phyloP scores from a whole-genome alignment of 2,329 filamentous ascomycete species.

The Fusarium tjaetaba region DNA sequence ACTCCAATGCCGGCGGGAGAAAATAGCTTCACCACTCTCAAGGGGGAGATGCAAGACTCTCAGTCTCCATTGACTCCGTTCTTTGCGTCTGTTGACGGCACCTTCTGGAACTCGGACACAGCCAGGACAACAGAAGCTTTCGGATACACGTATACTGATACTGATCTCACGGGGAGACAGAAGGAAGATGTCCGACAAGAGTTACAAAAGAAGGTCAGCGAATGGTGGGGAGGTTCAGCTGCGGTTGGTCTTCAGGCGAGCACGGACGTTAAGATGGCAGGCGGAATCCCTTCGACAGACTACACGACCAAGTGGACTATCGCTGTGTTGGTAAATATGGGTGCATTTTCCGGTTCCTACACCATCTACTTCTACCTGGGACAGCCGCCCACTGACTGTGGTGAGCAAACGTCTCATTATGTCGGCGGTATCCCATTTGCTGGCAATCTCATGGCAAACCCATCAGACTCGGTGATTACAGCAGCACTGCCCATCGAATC shows the following conservation, averaged over 20 bases:
- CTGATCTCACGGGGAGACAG: conserved; percentile 42
- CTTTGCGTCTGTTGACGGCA: conserved; percentile 63
- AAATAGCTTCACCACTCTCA: conserved; percentile 68
- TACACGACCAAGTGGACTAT: conserved; percentile 73
- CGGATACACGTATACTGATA: conserved; percentile 80
- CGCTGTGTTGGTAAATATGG: conserved; percentile 26
- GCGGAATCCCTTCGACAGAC: conserved; percentile 40
- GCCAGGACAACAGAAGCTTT: conserved; percentile 69
- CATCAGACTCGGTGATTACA: background rate
- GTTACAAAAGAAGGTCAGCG: conserved; percentile 62
- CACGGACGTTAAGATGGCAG: background rate
- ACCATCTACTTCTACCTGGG: background rate
- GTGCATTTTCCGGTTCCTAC: background rate
- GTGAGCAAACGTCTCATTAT: background rate
- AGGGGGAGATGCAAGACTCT: conserved; percentile 63
- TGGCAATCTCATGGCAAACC: background rate
- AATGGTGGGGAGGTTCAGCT: conserved; percentile 51
- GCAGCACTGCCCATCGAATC: background rate
- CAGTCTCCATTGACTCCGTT: conserved; percentile 74
- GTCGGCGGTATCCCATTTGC: background rate
- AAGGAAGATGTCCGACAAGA: conserved; percentile 45
- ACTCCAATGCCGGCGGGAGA: conserved; percentile 63
- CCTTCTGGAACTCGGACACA: conserved; percentile 74
- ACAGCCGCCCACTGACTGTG: background rate
- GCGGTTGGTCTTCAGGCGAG: conserved; percentile 36